Evolutionary conservation across 805 yeast species (phyloP).

Genomic region (Sungouiozyma ichnusensis): DNA sequence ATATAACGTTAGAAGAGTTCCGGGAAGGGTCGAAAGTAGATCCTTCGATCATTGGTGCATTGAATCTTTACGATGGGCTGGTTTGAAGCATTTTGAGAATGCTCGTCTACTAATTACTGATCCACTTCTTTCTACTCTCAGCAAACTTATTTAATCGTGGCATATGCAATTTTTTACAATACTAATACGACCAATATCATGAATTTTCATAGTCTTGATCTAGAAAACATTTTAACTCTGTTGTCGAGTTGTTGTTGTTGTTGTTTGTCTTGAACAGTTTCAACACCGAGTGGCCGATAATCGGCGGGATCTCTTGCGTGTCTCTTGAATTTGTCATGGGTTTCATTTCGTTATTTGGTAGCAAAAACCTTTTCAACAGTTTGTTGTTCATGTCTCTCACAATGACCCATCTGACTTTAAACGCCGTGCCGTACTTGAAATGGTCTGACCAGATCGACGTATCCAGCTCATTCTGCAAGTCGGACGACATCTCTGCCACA

Average conservation of each 20-base stretch:
- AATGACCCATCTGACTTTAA: constrained; percentile 43
- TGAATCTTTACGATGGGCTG: constrained; percentile 71
- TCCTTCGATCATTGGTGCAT: constrained; percentile 63
- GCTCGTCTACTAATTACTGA: no score
- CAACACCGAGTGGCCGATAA: constrained; percentile 38
- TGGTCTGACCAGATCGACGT: constrained; percentile 38
- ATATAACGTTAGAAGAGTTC: constrained; percentile 75
- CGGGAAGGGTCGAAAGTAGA: constrained; percentile 70
- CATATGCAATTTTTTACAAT: background rate
- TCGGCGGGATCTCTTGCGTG: constrained; percentile 46
- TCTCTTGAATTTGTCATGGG: constrained; percentile 53
- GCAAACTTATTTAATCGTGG: no score
- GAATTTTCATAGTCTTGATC: constrained; percentile 8
- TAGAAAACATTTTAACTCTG: constrained; percentile 12
- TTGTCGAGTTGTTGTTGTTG: background rate
- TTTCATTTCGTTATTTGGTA: constrained; percentile 36
- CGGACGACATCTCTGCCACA: constrained; percentile 41
- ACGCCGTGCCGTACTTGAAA: constrained; percentile 40
- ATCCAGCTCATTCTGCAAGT: constrained; percentile 20
- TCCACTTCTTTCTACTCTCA: no score
- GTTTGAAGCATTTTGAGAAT: constrained; percentile 33
- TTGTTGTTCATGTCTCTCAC: constrained; percentile 43
- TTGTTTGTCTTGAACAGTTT: constrained; percentile 31
- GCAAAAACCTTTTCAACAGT: constrained; percentile 35
- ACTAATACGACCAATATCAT: background rate